Conservation (phyloP, 2,329 filamentous ascomycete genomes). For the Calonectria hawksworthii region DNA sequence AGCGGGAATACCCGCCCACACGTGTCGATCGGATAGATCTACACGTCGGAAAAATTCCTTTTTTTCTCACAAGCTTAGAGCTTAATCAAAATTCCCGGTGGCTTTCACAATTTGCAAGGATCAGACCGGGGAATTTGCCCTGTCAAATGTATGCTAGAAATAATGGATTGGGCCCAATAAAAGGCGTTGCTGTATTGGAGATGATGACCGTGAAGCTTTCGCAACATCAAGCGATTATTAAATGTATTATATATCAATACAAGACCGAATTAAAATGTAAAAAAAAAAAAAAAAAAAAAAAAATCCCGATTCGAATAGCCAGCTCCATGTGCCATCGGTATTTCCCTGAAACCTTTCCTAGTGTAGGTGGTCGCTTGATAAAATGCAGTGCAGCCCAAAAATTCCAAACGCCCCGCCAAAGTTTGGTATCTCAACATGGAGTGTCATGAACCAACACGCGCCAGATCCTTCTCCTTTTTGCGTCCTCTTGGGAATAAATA, state of each 20-base stretch:
- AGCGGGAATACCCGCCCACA: slow-evolving; percentile 5
- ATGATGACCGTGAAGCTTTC: background rate
- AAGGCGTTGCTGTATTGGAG: background rate
- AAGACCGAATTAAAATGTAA: slow-evolving; percentile 21
- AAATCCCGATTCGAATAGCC: slow-evolving; percentile 15
- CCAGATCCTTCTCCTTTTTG: slow-evolving; percentile 23
- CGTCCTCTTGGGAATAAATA: background rate
- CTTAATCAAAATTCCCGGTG: background rate
- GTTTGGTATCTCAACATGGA: slow-evolving; percentile 27
- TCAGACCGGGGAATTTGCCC: background rate
- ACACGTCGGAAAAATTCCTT: background rate
- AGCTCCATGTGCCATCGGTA: slow-evolving; percentile 11
- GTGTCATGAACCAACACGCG: slow-evolving; percentile 27
- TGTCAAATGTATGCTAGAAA: background rate
- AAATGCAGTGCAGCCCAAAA: slow-evolving; percentile 24
- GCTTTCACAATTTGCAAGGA: background rate
- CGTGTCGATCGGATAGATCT: slow-evolving; percentile 1
- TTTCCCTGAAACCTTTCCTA: slow-evolving; percentile 19
- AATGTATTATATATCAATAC: slow-evolving; percentile 29
- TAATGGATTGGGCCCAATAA: background rate
- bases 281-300: background rate
- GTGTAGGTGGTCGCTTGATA: slow-evolving; percentile 12
- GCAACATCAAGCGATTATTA: slow-evolving; percentile 20
- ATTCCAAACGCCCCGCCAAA: slow-evolving; percentile 25
- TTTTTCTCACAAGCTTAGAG: background rate